Evolutionary conservation across 2,329 filamentous ascomycete species (phyloP).

Genomic region (Fusarium temperatum): DNA sequence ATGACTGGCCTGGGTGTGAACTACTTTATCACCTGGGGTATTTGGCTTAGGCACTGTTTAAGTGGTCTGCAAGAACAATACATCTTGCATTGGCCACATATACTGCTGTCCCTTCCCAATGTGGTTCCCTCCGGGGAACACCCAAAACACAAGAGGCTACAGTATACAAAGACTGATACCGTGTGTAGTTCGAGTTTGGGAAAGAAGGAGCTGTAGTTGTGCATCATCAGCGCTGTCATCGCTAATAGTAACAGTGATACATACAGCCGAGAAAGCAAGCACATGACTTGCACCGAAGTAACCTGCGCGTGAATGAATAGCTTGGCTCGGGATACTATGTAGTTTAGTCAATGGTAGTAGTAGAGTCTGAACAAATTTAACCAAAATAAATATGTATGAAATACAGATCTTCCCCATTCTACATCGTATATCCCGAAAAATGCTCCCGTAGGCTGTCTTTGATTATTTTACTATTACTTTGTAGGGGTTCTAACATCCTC

Average conservation of each 20-base stretch:
- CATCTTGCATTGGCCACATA: background rate
- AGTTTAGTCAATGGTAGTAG: too few species aligned
- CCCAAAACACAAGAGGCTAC: accelerated
- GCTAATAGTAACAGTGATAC: accelerated
- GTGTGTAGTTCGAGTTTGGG: accelerated
- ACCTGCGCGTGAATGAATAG: background rate
- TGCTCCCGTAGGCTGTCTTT: too few species aligned
- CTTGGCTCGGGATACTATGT: too few species aligned
- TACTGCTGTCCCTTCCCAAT: accelerated
- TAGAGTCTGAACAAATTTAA: too few species aligned
- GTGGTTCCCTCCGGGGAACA: accelerated
- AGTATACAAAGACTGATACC: background rate
- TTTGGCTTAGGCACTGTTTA: background rate
- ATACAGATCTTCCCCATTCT: too few species aligned
- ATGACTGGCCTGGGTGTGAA: background rate
- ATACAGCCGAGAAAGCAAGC: background rate
- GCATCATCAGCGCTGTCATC: background rate
- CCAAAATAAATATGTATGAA: too few species aligned
- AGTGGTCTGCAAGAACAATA: background rate
- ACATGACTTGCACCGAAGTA: background rate
- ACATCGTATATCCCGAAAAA: accelerated
- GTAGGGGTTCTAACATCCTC: accelerated
- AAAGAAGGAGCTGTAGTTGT: background rate
- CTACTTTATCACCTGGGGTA: background rate
- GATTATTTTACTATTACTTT: too few species aligned